Base-by-base conservation (phyloP, 2,329 filamentous ascomycete species). In the Aspergillus puulaauensis region DNA sequence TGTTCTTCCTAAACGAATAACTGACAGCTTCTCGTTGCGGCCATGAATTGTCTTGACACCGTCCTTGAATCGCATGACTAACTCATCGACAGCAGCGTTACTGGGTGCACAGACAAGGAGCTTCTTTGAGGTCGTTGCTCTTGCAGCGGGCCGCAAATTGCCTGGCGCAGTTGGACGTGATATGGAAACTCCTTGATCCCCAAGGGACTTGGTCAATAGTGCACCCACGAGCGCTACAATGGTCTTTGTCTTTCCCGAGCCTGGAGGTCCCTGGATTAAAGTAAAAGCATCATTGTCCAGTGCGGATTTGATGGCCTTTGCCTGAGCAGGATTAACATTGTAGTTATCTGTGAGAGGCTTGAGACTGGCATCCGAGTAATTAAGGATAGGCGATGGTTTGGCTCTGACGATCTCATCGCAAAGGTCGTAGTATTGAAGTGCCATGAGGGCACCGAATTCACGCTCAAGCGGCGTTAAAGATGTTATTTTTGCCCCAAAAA, bases 181-280 rank as follows among this genome's bases (percentile, higher is more conserved):
- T 40, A 83, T 76, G 17, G 80, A 73, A 14, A 82, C 79, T 8
- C 79, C 82, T 41, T 78, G 77, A 15, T 72, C 75, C 52, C 79
- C 77, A 52, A 85, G 81, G 50, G 66, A 80, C 40, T 84, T 83
- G 6, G 86, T 90, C 45, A 96, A 75, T 15, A 99, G 80, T 39
- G 91, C 90, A 37, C 95, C 95, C 23, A 98, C 93, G 81, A 99
- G 96, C 33, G 93, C 95, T 56, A 96, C 86, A 60, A 99, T 99
- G 0, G 95, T 99, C 74, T 99, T 99, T 0, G 95, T 99, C 78
- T 99, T 99, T 70, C 93, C 95, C 4, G 95, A 97, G 73, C 95
- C 95, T 1, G 95, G 95, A 51, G 95, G 95, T 55, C 91, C 95
- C 77, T 99, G 95, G 66, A 99, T 92, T 60, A 99, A 80, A 3